A percentile compares a stretch with the other conserved stretches of the same genome.
phyloP scores from a whole-genome alignment of 169 alveolate genomes.

The Eimeria brunetti region DNA sequence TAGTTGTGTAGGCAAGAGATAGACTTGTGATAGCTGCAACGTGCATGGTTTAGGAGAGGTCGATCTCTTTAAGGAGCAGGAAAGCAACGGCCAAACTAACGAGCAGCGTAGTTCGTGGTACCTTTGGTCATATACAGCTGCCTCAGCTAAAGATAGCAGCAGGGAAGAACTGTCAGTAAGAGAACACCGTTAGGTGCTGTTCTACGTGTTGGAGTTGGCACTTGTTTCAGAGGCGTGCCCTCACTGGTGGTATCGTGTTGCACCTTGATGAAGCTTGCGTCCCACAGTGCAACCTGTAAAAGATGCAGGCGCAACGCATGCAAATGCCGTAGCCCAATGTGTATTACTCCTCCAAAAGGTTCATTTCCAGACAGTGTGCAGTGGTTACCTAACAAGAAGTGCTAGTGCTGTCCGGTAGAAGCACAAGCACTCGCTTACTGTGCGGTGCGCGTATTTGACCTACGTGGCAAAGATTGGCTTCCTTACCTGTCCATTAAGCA shows the following conservation, averaged over 20 bases:
- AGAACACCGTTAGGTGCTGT: not conserved
- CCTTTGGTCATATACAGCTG: not conserved
- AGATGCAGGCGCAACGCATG: not conserved
- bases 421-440: not conserved
- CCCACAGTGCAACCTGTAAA: conserved; percentile 23
- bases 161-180: not conserved
- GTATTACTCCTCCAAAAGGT: not conserved
- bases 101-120: not conserved
- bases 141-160: not conserved
- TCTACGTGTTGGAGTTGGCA: not conserved
- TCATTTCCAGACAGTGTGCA: not conserved
- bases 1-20: not conserved
- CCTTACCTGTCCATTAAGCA: conserved; percentile 63
- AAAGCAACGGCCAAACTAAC: not conserved
- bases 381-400: not conserved
- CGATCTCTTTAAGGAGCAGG: not conserved
- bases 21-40: not conserved
- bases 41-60: not conserved
- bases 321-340: not conserved
- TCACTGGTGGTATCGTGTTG: not conserved
- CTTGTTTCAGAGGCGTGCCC: not conserved
- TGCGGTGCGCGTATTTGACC: not conserved
- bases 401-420: not conserved
- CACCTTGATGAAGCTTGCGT: not conserved
- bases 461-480: not conserved